phyloP scores from a whole-genome alignment of 1,284 basidiomycete genomes.

The Ustanciosporium gigantosporum region DNA sequence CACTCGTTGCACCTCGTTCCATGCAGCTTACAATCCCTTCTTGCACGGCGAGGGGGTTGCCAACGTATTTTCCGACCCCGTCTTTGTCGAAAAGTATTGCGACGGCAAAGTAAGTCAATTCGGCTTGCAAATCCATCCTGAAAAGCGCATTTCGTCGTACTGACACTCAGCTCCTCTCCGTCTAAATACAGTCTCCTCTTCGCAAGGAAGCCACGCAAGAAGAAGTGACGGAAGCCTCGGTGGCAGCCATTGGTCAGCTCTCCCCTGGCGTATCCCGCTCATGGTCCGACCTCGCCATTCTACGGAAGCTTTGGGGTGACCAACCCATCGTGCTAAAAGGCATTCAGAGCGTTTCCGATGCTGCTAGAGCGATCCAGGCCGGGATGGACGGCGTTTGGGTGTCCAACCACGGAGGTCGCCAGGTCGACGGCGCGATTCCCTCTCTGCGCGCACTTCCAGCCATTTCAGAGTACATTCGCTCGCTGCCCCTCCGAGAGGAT shows the following conservation, averaged over 20 bases:
- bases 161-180: not conserved
- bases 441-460: slow-evolving; percentile 41
- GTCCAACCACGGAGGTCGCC: slow-evolving; percentile 57
- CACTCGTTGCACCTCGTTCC: not conserved
- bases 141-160: too few relatives aligned
- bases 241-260: slow-evolving; percentile 44
- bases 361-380: slow-evolving; percentile 42
- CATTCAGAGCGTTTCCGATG: slow-evolving; percentile 47
- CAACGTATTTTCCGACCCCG: slow-evolving; percentile 51
- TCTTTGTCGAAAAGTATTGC: slow-evolving; percentile 50
- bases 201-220: slow-evolving; percentile 37
- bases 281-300: slow-evolving; percentile 46
- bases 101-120: slow-evolving; percentile 34
- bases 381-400: slow-evolving; percentile 56
- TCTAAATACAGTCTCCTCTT: slow-evolving; percentile 12
- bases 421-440: slow-evolving; percentile 52
- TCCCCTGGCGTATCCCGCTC: slow-evolving; percentile 45
- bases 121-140: too few relatives aligned
- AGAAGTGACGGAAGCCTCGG: slow-evolving; percentile 39
- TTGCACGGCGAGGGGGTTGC: slow-evolving; percentile 64
- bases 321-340: slow-evolving; percentile 56
- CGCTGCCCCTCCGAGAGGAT: slow-evolving; percentile 10
- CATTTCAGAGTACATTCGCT: slow-evolving; percentile 37
- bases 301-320: slow-evolving; percentile 48
- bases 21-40: slow-evolving; percentile 68